Base-by-base conservation (phyloP, 1,284 basidiomycete species). In the Sporisorium iseilematis-ciliati region DNA sequence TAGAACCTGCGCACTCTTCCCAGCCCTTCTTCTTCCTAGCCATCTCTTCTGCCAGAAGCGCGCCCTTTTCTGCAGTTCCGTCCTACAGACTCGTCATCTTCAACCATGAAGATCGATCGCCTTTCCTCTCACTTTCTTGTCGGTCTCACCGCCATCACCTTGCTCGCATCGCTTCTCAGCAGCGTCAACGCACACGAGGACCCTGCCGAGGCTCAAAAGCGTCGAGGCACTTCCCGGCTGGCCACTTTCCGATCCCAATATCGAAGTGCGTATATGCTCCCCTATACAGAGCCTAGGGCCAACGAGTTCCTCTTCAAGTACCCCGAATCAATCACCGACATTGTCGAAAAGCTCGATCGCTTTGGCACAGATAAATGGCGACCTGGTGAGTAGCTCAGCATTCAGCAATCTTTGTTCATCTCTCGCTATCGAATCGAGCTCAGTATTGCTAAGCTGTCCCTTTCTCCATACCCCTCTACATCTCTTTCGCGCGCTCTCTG, bases 161-260 rank as follows among this genome's bases (percentile, higher is more conserved):
- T 57, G 11, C 20, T 58, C 4, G n/a, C 12, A 6, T 14, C 20
- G 23, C 25, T 59, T 25, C 4, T 55, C 21, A 16, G 33, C 51
- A n/a, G n/a, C 25, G 40, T 29, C 14, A 14, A n/a, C 10, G 63
- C 57, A 1, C 7, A 26, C 20, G 57, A 65, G 31, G 57, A 58
- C 23, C 63, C 63, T 4, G 35, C 29, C 8, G 63, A 65, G 16
- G 63, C 35, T 5, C 12, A 12, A 20, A 3, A 25, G 25, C 63
- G 57, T 33, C 35, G 16, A 23, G 11, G 10, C 3, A 5, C 5
- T 1, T 10, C 21, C 1, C 7, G 12, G 5, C 42, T 57, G 4
- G 23, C 7, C 14, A 23, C 7, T 1, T 49, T 57, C 48, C 29
- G 49, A 21, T n/a, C 26, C 1, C 35, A 38, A 1, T 65, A 65